Conservation (phyloP, 345 rosid genomes). For the Firmiana major region DNA sequence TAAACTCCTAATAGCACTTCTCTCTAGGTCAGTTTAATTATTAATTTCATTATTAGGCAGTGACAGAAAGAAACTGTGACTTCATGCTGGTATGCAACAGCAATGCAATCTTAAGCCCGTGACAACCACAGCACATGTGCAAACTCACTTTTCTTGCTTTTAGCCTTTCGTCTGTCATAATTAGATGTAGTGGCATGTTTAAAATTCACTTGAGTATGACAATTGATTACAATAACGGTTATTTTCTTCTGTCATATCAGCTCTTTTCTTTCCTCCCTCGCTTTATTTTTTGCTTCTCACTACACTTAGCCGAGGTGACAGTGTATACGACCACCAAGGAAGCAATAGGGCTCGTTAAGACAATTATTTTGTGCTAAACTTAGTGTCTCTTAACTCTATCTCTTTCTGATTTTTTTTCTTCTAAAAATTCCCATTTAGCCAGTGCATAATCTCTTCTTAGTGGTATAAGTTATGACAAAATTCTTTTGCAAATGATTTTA, state of each 20-base stretch:
- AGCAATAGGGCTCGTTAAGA: not conserved
- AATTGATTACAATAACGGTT: not conserved
- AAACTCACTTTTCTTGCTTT: not conserved
- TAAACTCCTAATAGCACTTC: not conserved
- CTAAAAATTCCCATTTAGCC: not conserved
- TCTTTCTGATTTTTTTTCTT: not conserved
- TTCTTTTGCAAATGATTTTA: not conserved
- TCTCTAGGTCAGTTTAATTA: not conserved
- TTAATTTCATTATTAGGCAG: not conserved
- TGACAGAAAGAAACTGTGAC: not conserved
- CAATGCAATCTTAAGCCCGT: conserved; percentile 4
- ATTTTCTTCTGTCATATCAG: not conserved
- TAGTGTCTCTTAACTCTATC: no score
- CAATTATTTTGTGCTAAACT: no score
- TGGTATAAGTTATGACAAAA: no score
- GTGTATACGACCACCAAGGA: no score
- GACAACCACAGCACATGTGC: conserved; percentile 1
- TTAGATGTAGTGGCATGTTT: not conserved
- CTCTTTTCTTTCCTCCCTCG: not conserved
- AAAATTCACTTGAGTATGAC: not conserved
- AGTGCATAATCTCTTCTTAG: not conserved
- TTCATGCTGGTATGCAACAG: not conserved
- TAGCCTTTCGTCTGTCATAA: not conserved
- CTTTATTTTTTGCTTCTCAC: not conserved
- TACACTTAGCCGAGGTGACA: not conserved